Evolutionary conservation across 1,284 basidiomycete species (phyloP).

Genomic region (Sporisorium exsertum): DNA sequence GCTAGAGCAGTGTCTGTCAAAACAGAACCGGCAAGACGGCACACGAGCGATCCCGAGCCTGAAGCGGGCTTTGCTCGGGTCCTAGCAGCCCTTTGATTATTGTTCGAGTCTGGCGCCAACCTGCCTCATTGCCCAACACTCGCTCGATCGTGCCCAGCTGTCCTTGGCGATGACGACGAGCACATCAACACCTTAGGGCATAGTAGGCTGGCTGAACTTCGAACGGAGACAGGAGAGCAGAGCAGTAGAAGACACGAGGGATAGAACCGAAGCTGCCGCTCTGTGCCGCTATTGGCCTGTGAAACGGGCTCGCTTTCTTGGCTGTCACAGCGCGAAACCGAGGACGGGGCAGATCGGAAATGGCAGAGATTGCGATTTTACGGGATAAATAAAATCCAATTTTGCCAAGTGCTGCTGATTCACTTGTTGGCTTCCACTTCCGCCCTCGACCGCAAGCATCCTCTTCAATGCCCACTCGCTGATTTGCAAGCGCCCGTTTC

Average conservation of each 20-base stretch:
- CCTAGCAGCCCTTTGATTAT: neutral
- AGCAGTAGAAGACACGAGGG: neutral
- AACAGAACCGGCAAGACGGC: slow-evolving; percentile 7
- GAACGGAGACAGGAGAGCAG: neutral
- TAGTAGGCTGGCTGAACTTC: neutral
- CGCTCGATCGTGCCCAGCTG: neutral
- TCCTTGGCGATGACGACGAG: neutral
- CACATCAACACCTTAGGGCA: neutral
- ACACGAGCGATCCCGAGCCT: slow-evolving; percentile 1
- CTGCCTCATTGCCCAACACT: too few relatives aligned
- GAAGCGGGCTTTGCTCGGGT: neutral
- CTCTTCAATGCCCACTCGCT: slow-evolving; percentile 4
- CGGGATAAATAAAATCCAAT: slow-evolving; percentile 11
- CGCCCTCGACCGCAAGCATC: neutral
- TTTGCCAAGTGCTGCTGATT: slow-evolving; percentile 2
- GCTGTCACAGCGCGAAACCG: neutral
- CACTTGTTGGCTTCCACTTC: neutral
- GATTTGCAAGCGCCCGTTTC: neutral
- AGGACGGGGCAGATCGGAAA: slow-evolving; percentile 35
- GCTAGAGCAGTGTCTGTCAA: neutral
- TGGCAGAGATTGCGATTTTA: neutral
- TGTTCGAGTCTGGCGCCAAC: neutral
- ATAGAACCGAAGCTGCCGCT: neutral
- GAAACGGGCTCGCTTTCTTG: neutral
- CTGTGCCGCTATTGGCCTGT: slow-evolving; percentile 8